phyloP scores from a whole-genome alignment of 345 rosid genomes.

The Anacardium occidentale region DNA sequence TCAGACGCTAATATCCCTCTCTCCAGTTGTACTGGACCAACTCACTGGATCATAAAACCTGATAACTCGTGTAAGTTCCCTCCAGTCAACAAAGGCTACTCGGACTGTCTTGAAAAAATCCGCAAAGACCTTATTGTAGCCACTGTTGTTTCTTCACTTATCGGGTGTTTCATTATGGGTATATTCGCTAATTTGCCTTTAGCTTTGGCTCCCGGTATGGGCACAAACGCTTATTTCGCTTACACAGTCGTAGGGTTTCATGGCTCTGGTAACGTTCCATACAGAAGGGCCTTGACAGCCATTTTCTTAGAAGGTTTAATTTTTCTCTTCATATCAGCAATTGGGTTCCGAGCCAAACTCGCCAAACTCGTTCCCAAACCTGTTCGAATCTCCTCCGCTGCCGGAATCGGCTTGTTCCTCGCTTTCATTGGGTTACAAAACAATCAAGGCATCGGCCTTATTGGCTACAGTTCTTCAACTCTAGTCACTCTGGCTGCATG shows the following conservation, averaged over 20 bases:
- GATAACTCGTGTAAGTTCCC: slow-evolving; percentile 25
- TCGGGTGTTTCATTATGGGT: slow-evolving; percentile 29
- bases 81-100: slow-evolving; percentile 24
- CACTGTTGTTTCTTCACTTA: slow-evolving; percentile 15
- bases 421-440: slow-evolving; percentile 25
- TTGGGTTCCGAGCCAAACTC: slow-evolving; percentile 24
- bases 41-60: not conserved
- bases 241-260: slow-evolving; percentile 33
- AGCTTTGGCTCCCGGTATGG: slow-evolving; percentile 32
- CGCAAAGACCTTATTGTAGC: slow-evolving; percentile 30
- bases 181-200: slow-evolving; percentile 31
- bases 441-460: slow-evolving; percentile 28
- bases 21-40: slow-evolving; percentile 11
- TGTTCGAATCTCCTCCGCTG: slow-evolving; percentile 18
- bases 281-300: slow-evolving; percentile 23
- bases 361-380: slow-evolving; percentile 22
- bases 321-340: slow-evolving; percentile 23
- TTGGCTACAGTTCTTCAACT: slow-evolving; percentile 29
- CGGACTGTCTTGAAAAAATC: slow-evolving; percentile 13
- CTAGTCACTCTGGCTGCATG: slow-evolving; percentile 21
- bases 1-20: slow-evolving; percentile 7
- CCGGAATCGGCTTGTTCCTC: slow-evolving; percentile 27
- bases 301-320: slow-evolving; percentile 29
- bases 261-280: slow-evolving; percentile 24
- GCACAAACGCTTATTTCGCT: slow-evolving; percentile 28